Base-by-base conservation (phyloP, 495 filamentous ascomycete genomes). In the Friedmanniomyces simplex region DNA sequence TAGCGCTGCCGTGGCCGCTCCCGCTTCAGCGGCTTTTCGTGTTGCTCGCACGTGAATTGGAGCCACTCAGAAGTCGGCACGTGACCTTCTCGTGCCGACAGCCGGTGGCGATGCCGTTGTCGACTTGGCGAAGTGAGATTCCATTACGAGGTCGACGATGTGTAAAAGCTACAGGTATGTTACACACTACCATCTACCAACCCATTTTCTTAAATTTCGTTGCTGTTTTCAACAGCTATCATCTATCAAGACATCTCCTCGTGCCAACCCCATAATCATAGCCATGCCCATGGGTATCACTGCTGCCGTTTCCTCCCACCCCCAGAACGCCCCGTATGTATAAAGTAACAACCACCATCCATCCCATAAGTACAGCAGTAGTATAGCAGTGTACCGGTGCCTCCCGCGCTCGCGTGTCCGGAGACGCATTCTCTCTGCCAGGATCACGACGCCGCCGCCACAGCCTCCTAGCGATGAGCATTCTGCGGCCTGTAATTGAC, bases 401-500 rank as follows among this genome's bases (percentile, higher is more conserved):
- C 14, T 6, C n/a, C 39, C 5, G 39, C 2, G 14, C 18, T 43
- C 18, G 39, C 14, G 13, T 3, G 4, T 13, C 14, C 18, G 5
- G 5, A 5, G 5, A n/a, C 13, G 14, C 4, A 43, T n/a, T n/a
- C n/a, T n/a, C n/a, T n/a, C n/a, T n/a, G n/a, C n/a, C n/a, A n/a
- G n/a, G n/a, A n/a, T n/a, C n/a, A n/a, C n/a, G n/a, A n/a, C n/a
- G n/a, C n/a, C n/a, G n/a, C n/a, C n/a, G n/a, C n/a, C n/a, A n/a
- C n/a, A n/a, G n/a, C 14, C 4, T 32, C 28, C 28, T 43, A 49
- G 20, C 46, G 46, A 14, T 49, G 21, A 12, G 46, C 46, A 14
- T 28, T 34, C 39, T 32, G 56, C 20, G 56, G 48, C 12, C 5
- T 2, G 36, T 58, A 58, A 26, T 45, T 24, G 14, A 58, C 49